Conservation (phyloP, 1,139 yeast species). For the Hemisphaericaspora xylofermentans region DNA sequence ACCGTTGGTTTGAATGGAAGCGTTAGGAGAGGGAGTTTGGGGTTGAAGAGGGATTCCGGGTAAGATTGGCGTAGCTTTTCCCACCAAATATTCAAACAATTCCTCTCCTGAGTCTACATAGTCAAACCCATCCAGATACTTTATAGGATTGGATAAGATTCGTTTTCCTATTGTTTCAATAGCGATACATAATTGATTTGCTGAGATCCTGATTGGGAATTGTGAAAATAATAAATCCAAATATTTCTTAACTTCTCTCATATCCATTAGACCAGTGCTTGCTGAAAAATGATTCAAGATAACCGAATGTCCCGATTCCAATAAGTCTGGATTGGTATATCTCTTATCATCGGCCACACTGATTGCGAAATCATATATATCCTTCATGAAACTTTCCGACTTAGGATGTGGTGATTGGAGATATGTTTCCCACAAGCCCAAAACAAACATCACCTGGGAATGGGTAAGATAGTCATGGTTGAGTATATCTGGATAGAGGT, state of each 20-base stretch:
- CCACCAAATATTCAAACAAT: conserved; percentile 41
- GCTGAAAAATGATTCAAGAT: conserved; percentile 50
- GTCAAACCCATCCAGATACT: conserved; percentile 21
- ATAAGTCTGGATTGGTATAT: conserved; percentile 33
- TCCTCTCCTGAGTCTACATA: conserved; percentile 32
- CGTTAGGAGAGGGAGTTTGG: conserved; percentile 4
- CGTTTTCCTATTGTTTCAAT: conserved; percentile 56
- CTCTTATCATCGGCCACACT: conserved; percentile 37
- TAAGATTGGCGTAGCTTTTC: conserved; percentile 31
- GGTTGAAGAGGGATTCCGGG: conserved; percentile 28
- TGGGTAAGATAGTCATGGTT: conserved; percentile 36
- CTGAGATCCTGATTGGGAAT: conserved; percentile 57
- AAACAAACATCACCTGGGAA: conserved; percentile 53
- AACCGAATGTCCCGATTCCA: conserved; percentile 72
- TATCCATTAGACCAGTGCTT: conserved; percentile 21
- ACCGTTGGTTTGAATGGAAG: no score
- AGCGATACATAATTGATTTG: conserved; percentile 59
- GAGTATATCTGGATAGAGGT: conserved; percentile 34
- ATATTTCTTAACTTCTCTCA: conserved; percentile 32
- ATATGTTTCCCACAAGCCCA: conserved; percentile 60
- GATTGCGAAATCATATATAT: conserved; percentile 44
- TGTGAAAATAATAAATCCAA: conserved; percentile 39
- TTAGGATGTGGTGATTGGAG: conserved; percentile 33
- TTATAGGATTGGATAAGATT: conserved; percentile 44
- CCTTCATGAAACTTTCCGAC: conserved; percentile 24